These are phyloP conservation scores for Fusarium nisikadoi DNA, from an alignment of 2,329 filamentous ascomycete genomes.

Conservation along the genomic window DNA sequence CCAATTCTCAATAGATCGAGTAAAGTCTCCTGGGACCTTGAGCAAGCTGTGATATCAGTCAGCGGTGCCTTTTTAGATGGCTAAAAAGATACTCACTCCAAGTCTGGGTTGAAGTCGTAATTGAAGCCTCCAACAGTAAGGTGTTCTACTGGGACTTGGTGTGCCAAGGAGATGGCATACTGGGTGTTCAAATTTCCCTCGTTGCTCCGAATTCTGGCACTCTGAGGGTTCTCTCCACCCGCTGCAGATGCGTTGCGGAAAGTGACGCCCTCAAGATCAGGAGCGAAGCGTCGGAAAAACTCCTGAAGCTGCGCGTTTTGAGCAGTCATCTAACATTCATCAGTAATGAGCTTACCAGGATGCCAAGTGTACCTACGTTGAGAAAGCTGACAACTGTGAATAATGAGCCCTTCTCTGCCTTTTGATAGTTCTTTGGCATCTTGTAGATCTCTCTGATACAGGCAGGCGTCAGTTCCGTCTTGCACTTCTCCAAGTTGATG, in stretches of 20 bases:
- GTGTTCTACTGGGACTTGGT: constrained; percentile 50
- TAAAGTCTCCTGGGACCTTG: constrained; percentile 41
- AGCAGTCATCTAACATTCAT: constrained; percentile 56
- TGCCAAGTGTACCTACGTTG: constrained; percentile 42
- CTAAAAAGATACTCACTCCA: constrained; percentile 45
- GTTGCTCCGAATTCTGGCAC: constrained; percentile 43
- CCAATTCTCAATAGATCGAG: constrained; percentile 70
- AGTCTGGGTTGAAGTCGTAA: constrained; percentile 46
- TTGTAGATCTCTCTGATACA: constrained; percentile 59
- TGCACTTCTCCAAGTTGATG: constrained; percentile 46
- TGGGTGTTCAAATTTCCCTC: constrained; percentile 55
- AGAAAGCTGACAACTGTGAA: constrained; percentile 68
- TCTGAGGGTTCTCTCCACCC: constrained; percentile 63
- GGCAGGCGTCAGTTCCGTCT: constrained; percentile 53
- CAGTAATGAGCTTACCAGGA: background rate
- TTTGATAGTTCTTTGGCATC: constrained; percentile 60
- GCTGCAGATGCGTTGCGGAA: constrained; percentile 69
- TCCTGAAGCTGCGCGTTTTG: constrained; percentile 64
- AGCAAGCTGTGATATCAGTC: constrained; percentile 19
- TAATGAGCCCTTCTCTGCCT: constrained; percentile 68
- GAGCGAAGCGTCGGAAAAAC: constrained; percentile 66
- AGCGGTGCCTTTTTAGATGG: background rate
- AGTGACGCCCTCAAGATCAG: constrained; percentile 60
- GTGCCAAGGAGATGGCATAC: constrained; percentile 49
- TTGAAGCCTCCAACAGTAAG: constrained; percentile 48